Conservation (phyloP, 176 grass and related monocot species). For the Triticum turgidum region DNA sequence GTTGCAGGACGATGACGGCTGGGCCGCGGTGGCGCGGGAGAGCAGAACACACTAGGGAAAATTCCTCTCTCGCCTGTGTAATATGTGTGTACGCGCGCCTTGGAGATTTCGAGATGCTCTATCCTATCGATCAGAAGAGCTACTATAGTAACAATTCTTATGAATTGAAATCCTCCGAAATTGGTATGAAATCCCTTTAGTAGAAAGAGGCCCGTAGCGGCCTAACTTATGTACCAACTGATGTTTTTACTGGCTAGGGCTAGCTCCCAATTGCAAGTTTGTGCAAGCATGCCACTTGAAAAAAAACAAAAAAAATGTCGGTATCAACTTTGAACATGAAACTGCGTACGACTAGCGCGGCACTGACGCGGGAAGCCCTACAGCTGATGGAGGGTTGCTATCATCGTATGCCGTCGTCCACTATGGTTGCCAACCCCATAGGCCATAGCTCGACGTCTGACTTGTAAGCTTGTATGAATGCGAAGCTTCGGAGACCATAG, state of each 20-base stretch:
- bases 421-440: not conserved
- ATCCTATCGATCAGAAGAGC: too few species aligned
- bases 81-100: too few species aligned
- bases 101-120: too few species aligned
- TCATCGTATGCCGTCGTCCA: not conserved
- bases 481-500: not conserved
- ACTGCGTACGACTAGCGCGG: not conserved
- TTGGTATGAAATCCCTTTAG: too few species aligned
- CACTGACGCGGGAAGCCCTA: not conserved
- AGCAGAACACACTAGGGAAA: too few species aligned
- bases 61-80: too few species aligned
- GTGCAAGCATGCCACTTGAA: not conserved
- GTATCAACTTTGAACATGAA: not conserved
- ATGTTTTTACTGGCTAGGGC: not conserved
- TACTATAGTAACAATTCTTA: too few species aligned
- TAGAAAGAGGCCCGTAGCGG: not conserved
- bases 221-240: not conserved
- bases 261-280: not conserved
- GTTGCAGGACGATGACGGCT: too few species aligned
- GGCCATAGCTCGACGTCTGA: not conserved
- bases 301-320: too few species aligned
- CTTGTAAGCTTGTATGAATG: not conserved
- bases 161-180: too few species aligned
- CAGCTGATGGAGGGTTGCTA: not conserved
- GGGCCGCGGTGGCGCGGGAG: accelerated